Evolutionary conservation across 2,329 filamentous ascomycete species (phyloP).

Genomic region (Hypoxylon sp.): DNA sequence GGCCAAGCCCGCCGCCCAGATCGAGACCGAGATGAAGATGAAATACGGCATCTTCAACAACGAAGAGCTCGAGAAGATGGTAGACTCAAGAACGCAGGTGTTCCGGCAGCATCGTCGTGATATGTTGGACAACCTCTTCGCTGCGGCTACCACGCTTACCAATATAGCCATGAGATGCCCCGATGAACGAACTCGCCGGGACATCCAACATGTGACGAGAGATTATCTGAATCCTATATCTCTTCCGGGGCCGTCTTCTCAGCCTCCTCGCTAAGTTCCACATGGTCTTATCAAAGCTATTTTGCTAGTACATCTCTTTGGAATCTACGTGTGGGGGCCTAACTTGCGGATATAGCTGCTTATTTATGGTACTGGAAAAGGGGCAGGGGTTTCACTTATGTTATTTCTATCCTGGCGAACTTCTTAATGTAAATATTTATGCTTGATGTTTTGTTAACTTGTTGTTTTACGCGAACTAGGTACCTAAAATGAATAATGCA

Average conservation of each 20-base stretch:
- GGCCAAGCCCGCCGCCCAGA: constrained; percentile 25
- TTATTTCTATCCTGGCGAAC: neutral
- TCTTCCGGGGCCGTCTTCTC: constrained; percentile 10
- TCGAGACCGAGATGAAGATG: constrained; percentile 14
- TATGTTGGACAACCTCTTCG: constrained; percentile 37
- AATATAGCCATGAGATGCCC: constrained; percentile 25
- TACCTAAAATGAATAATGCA: neutral
- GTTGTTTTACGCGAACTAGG: neutral
- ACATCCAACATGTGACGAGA: neutral
- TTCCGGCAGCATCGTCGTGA: constrained; percentile 41
- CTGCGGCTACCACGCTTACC: constrained; percentile 16
- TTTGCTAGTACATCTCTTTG: neutral
- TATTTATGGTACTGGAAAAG: neutral
- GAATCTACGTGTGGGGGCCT: neutral
- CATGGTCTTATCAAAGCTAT: neutral
- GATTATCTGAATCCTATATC: constrained; percentile 8
- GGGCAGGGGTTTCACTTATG: neutral
- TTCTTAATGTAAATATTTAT: neutral
- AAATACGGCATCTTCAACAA: constrained; percentile 27
- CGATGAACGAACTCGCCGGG: neutral
- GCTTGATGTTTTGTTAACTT: neutral
- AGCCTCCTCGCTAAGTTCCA: neutral
- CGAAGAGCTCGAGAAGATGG: constrained; percentile 37
- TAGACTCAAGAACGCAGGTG: constrained; percentile 35
- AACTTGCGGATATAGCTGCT: neutral